Base-by-base conservation (phyloP, 306 rosid genomes). In the Quercus agrifolia region DNA sequence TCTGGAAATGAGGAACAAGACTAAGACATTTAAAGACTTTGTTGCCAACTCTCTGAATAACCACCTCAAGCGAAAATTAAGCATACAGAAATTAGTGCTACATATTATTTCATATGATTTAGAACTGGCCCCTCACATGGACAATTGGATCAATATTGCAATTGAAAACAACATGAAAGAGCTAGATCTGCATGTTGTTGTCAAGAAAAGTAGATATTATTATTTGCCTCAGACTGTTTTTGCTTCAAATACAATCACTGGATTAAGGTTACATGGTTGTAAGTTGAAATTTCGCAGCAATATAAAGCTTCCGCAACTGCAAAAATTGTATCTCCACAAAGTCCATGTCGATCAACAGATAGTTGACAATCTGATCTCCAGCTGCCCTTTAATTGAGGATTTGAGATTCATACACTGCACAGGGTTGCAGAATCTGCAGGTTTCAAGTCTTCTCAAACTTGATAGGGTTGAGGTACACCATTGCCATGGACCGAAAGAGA, bases 371-470 rank as follows among this genome's bases (percentile, higher is more conserved):
- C 58, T 91, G 77, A 77, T 84, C 59, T 80, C 86, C 28, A 38
- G 77, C 74, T 84, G 92, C 77, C 83, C 68, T 52, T 77, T 71
- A 25, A 79, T 91, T 79, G 83, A 80, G 78, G 91, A 85, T 82
- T 80, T 91, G 75, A 85, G 92, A 82, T 61, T 91, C 54, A 78
- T 89, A 71, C 67, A 71, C 21, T 89, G 92, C 82, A 14, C 63
- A 0, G 89, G 91, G 55, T 80, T 89, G 75, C 86, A 77, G 18
- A 11, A 31, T 44, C 66, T 87, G 74, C 41, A 28, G 62, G 28
- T 87, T 70, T 62, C 69, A 9, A 49, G 71, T 73, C 79, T 18
- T 59, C 9, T 20, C 70, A 28, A 9, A 23, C 86, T 87, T 57
- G 67, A 64, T 5, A 87, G 86, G 78, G 76, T 70, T 77, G 90